phyloP scores from a whole-genome alignment of 768 basidiomycete genomes.

The Panaeolus papilionaceus region DNA sequence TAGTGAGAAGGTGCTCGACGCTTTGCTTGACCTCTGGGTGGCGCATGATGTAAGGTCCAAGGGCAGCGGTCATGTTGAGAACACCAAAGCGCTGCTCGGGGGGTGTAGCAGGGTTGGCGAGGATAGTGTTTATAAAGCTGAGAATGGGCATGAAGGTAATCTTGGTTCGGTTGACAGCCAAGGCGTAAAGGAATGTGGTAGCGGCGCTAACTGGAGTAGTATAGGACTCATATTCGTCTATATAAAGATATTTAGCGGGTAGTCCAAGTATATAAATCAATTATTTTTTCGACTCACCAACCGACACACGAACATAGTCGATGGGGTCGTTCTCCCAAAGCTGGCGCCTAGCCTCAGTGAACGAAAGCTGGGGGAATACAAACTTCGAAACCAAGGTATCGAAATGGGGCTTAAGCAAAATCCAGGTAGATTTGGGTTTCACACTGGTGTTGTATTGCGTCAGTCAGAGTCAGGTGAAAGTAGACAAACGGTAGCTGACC shows the following conservation, averaged over 20 bases:
- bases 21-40: conserved; percentile 80
- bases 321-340: conserved; percentile 85
- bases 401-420: conserved; percentile 84
- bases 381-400: conserved; percentile 79
- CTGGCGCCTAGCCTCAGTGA: conserved; percentile 68
- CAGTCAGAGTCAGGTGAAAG: not conserved
- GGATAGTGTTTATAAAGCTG: conserved; percentile 75
- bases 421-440: conserved; percentile 94
- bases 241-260: not conserved
- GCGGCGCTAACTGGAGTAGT: conserved; percentile 80
- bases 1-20: conserved; percentile 80
- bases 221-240: conserved; percentile 85
- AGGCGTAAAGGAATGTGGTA: conserved; percentile 78
- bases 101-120: conserved; percentile 55
- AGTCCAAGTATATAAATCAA: not conserved
- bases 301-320: conserved; percentile 78
- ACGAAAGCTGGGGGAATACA: conserved; percentile 87
- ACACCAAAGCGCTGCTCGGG: conserved; percentile 79
- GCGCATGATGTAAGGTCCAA: conserved; percentile 82
- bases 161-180: conserved; percentile 82
- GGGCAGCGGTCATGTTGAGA: conserved; percentile 78
- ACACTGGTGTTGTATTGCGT: conserved; percentile 54
- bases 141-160: conserved; percentile 84
- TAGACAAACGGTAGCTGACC: conserved; percentile 51
- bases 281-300: conserved; percentile 53